Evolutionary conservation across 2,329 filamentous ascomycete genomes (phyloP).

Genomic region (Nigrograna mackinnonii): DNA sequence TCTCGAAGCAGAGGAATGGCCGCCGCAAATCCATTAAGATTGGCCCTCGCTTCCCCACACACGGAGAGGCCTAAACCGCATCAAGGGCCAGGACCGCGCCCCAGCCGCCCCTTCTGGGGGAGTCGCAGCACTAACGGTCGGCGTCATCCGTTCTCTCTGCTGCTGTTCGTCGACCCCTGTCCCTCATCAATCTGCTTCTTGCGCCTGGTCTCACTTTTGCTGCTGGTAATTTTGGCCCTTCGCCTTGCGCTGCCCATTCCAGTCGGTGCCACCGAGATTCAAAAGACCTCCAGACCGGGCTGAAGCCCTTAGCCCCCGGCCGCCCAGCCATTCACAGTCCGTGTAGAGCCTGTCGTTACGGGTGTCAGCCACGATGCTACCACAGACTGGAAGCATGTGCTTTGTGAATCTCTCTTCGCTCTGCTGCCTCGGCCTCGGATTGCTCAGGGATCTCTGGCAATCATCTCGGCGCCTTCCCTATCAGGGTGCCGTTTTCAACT

Average conservation of each 20-base stretch:
- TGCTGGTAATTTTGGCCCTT: neutral
- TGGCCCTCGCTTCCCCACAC: constrained; percentile 11
- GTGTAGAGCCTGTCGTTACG: constrained; percentile 6
- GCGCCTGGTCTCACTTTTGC: no score
- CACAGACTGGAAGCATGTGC: constrained; percentile 17
- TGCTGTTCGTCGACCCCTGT: neutral
- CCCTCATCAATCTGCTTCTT: constrained; percentile 6
- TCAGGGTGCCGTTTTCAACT: constrained; percentile 20
- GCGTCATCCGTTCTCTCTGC: constrained; percentile 2
- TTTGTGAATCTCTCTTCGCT: constrained; percentile 3
- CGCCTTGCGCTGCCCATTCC: constrained; percentile 1
- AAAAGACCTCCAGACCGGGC: neutral
- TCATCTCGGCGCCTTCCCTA: constrained; percentile 35
- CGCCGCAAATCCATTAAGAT: constrained; percentile 4
- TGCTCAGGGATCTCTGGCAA: constrained; percentile 23
- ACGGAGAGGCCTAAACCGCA: constrained; percentile 3
- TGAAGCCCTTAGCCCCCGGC: constrained; percentile 3
- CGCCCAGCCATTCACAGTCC: constrained; percentile 8
- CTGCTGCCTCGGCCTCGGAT: constrained; percentile 13
- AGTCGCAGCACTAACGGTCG: constrained; percentile 6
- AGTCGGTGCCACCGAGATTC: constrained; percentile 11
- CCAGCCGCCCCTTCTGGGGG: constrained; percentile 7
- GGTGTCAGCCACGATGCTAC: constrained; percentile 11
- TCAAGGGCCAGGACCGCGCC: constrained; percentile 7
- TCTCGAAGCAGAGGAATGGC: constrained; percentile 1